Percentiles rank a stretch among this genome's conserved stretches.
phyloP scores from a whole-genome alignment of 1,284 basidiomycete species.

The Grifola frondosa region DNA sequence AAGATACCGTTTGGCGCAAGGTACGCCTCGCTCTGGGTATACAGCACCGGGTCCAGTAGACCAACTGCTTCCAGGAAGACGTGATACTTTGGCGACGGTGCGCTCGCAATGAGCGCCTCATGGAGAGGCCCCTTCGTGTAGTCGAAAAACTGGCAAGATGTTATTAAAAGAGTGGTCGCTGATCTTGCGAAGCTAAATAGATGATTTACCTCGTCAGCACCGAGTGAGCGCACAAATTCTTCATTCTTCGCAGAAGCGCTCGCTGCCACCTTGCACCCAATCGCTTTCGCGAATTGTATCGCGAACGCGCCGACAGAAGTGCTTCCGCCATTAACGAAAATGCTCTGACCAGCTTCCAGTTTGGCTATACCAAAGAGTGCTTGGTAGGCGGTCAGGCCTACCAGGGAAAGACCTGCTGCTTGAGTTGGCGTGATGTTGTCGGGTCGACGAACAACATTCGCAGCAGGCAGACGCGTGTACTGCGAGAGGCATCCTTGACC shows the following conservation, averaged over 20 bases:
- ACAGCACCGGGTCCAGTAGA: constrained; percentile 23
- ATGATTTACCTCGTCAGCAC: constrained; percentile 26
- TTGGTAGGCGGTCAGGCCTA: constrained; percentile 22
- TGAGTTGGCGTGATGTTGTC: constrained; percentile 15
- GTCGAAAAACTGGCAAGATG: constrained; percentile 46
- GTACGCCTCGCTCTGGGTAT: constrained; percentile 21
- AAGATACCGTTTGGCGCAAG: constrained; percentile 23
- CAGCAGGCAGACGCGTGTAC: constrained; percentile 17
- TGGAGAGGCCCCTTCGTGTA: constrained; percentile 52
- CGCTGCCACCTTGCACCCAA: constrained; percentile 24
- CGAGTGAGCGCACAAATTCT: constrained; percentile 24
- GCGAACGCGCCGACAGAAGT: constrained; percentile 23
- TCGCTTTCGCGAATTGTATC: constrained; percentile 30
- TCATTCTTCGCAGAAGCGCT: constrained; percentile 30
- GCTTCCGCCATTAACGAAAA: constrained; percentile 28
- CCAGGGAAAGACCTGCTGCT: constrained; percentile 19
- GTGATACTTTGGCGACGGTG: constrained; percentile 40
- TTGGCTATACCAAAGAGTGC: constrained; percentile 14
- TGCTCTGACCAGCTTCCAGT: constrained; percentile 21
- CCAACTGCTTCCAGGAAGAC: constrained; percentile 45
- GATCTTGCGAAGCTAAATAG: neutral
- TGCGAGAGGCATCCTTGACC: constrained; percentile 22
- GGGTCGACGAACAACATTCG: constrained; percentile 14
- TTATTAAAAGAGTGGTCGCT: constrained; percentile 9
- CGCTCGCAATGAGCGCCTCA: constrained; percentile 38